Conservation (phyloP, 179 eudicot genomes). For the Spergularia azorica region DNA sequence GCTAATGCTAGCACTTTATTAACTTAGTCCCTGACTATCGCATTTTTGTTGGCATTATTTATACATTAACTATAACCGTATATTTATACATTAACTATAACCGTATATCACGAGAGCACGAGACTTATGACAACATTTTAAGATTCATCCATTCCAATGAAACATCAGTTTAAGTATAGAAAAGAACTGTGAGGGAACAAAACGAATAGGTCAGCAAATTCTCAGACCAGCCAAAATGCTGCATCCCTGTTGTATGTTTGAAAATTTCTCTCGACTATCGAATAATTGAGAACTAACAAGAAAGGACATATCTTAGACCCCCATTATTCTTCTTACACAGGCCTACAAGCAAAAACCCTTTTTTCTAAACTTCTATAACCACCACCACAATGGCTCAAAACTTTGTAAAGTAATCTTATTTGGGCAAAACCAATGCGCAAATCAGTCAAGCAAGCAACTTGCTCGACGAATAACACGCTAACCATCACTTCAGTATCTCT, state of each 20-base stretch:
- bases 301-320: neutral
- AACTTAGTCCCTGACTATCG: neutral
- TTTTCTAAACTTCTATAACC: neutral
- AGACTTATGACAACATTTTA: neutral
- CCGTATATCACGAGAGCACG: neutral
- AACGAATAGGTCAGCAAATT: conserved; percentile 3
- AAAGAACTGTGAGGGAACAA: neutral
- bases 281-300: neutral
- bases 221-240: neutral
- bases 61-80: neutral
- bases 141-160: neutral
- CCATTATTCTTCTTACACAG: neutral
- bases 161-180: neutral
- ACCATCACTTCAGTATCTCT: neutral
- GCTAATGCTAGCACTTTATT: conserved; percentile 1
- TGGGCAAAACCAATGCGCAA: neutral
- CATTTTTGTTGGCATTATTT: neutral
- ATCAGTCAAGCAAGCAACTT: conserved; percentile 11
- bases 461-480: neutral
- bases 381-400: neutral
- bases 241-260: neutral
- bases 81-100: neutral
- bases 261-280: neutral
- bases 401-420: neutral
- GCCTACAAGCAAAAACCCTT: neutral